A percentile compares a stretch with the other conserved stretches of the same genome.
These are phyloP conservation scores for Serendipita vermifera DNA, from an alignment of 768 basidiomycete species.

Conservation along the genomic window DNA sequence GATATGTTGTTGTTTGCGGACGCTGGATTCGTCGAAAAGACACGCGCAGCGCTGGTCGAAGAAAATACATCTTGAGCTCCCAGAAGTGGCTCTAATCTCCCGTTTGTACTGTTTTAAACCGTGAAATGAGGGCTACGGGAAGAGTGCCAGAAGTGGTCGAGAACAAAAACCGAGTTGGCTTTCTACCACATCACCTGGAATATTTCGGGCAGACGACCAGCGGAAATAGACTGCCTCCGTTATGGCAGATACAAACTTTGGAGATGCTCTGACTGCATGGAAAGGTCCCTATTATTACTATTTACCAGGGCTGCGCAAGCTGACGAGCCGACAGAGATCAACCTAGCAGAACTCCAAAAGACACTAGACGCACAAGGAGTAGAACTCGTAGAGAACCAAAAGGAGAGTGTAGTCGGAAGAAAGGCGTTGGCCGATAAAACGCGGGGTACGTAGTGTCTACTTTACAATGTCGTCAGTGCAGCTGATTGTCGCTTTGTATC, in stretches of 20 bases:
- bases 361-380: constrained; percentile 84
- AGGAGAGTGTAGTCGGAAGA: constrained; percentile 86
- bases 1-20: no score
- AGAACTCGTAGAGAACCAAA: constrained; percentile 96
- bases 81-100: no score
- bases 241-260: constrained; percentile 65
- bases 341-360: constrained; percentile 83
- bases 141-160: constrained; percentile 2
- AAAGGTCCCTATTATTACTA: constrained; percentile 44
- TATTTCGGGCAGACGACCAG: background rate
- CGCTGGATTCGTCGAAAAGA: background rate
- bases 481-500: background rate
- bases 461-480: background rate
- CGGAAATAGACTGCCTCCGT: constrained; percentile 11
- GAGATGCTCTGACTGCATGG: constrained; percentile 86
- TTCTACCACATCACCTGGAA: no score
- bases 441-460: constrained; percentile 50
- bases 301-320: no score
- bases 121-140: no score
- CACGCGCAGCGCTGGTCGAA: background rate
- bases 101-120: no score
- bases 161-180: background rate
- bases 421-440: constrained; percentile 93
- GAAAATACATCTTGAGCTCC: no score
- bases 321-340: constrained; percentile 51